phyloP scores from a whole-genome alignment of 2,329 filamentous ascomycete species.

The Neospermospora avenae region DNA sequence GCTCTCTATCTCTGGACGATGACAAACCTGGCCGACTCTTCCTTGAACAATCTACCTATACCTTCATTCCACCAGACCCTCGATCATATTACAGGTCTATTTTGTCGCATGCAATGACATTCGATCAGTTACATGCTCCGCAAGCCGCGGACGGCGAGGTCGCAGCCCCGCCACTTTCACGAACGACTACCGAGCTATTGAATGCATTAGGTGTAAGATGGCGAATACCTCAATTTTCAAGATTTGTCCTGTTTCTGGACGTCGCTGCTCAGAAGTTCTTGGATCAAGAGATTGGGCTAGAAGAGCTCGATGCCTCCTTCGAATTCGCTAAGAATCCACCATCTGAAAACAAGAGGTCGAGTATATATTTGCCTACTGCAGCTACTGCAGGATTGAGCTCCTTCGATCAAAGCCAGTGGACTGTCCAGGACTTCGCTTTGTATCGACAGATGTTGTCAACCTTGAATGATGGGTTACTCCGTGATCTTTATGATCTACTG shows the following conservation, averaged over 20 bases:
- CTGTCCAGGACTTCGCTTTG: constrained; percentile 61
- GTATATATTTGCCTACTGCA: constrained; percentile 34
- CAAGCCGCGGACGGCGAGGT: constrained; percentile 47
- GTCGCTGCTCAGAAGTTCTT: constrained; percentile 81
- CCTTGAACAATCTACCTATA: constrained; percentile 68
- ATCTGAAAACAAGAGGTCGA: constrained; percentile 53
- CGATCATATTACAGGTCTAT: constrained; percentile 81
- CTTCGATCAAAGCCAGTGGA: constrained; percentile 63
- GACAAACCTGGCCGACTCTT: constrained; percentile 27
- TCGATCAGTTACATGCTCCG: constrained; percentile 54
- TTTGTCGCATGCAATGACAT: constrained; percentile 70
- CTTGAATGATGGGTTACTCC: constrained; percentile 76
- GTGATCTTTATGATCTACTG: constrained; percentile 84
- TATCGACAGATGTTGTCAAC: constrained; percentile 74
- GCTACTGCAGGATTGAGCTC: constrained; percentile 46
- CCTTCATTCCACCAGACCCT: constrained; percentile 84
- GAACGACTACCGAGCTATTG: constrained; percentile 76
- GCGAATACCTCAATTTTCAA: constrained; percentile 81
- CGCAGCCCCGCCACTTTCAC: constrained; percentile 55
- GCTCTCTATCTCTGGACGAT: constrained; percentile 30
- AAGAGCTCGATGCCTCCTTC: constrained; percentile 81
- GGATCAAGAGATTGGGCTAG: constrained; percentile 75
- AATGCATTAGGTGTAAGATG: constrained; percentile 83
- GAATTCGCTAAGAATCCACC: constrained; percentile 73
- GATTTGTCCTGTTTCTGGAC: constrained; percentile 78